Base-by-base conservation (phyloP, 352 stramenopile species). In the Discostella stelligera region DNA sequence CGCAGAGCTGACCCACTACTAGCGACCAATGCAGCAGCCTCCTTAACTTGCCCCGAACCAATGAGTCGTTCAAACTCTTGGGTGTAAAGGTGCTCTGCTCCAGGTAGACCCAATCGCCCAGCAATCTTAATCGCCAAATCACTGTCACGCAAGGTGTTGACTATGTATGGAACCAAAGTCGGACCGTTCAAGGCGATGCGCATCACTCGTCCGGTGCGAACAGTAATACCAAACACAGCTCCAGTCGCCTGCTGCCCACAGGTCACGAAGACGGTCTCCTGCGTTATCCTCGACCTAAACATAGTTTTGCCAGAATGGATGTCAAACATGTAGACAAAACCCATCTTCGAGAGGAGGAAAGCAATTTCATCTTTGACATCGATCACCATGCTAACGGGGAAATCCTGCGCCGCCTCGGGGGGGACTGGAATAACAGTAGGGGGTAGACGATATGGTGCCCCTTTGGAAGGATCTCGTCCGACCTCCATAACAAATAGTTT, bases 331-430 rank as follows among this genome's bases (percentile, higher is more conserved):
- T 98, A 99, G 39, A 98, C 89, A 85, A 98, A 99, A 56, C 98
- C 98, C 95, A 98, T 98, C 93, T 99, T 99, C 37, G 97, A 98
- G 74, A 99, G 96, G 88, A 99, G 95, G 85, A 98, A 99, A 49
- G 98, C 94, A 61, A 99, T 86, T 67, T 98, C 84, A 60, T 93
- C 77, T 79, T 94, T 92, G 30, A 79, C 63, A 75, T 91, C 96
- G 63, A 98, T 90, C 52, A 97, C 85, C 88, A 99, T 96, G 74
- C 94, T 98, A 48, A 99, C 97, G 3, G 97, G 97, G 89, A 99
- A 99, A 88, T 99, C 98, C 56, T 94, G 94, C 23, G 92, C 91
- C 3, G 97, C 97, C 84, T 99, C 97, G 0, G 96, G 90, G 27
- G 98, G 95, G 71, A 99, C 96, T 32, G 96, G 96, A 79, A 99